Evolutionary conservation across 2,329 filamentous ascomycete genomes (phyloP).

Genomic region (Trichoderma koningiopsis): DNA sequence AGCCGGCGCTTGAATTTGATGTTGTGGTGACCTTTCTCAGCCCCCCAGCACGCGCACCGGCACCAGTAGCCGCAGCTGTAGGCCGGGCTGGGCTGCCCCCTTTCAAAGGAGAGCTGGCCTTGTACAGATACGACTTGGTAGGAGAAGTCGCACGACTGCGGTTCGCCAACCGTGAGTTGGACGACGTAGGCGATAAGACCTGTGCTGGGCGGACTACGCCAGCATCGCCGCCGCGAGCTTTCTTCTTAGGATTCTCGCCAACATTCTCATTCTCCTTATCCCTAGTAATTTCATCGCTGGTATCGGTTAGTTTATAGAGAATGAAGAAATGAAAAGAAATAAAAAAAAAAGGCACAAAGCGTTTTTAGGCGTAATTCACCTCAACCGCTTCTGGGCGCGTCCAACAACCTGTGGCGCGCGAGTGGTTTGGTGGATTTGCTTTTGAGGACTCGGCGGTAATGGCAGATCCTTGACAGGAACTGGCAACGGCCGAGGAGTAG

Average conservation of each 20-base stretch:
- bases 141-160: slow-evolving; percentile 55
- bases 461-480: slow-evolving; percentile 54
- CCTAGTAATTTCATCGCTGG: slow-evolving; percentile 64
- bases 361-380: slow-evolving; percentile 44
- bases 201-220: slow-evolving; percentile 50
- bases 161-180: slow-evolving; percentile 68
- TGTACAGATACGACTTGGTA: slow-evolving; percentile 58
- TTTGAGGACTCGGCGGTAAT: slow-evolving; percentile 41
- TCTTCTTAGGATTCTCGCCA: slow-evolving; percentile 72
- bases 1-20: slow-evolving; percentile 48
- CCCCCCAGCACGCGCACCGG: slow-evolving; percentile 54
- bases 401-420: slow-evolving; percentile 30
- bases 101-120: slow-evolving; percentile 66
- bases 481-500: slow-evolving; percentile 39
- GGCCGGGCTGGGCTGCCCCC: slow-evolving; percentile 45
- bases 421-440: slow-evolving; percentile 36
- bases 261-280: slow-evolving; percentile 77
- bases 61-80: slow-evolving; percentile 54
- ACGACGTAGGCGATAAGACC: slow-evolving; percentile 79
- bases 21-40: slow-evolving; percentile 50
- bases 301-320: slow-evolving; percentile 27
- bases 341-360: slow-evolving; percentile 8
- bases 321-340: slow-evolving; percentile 1
- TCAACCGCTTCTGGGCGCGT: slow-evolving; percentile 51
- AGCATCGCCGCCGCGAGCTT: slow-evolving; percentile 49